phyloP scores from a whole-genome alignment of 148 eudicot species.

The Euryodendron excelsum region DNA sequence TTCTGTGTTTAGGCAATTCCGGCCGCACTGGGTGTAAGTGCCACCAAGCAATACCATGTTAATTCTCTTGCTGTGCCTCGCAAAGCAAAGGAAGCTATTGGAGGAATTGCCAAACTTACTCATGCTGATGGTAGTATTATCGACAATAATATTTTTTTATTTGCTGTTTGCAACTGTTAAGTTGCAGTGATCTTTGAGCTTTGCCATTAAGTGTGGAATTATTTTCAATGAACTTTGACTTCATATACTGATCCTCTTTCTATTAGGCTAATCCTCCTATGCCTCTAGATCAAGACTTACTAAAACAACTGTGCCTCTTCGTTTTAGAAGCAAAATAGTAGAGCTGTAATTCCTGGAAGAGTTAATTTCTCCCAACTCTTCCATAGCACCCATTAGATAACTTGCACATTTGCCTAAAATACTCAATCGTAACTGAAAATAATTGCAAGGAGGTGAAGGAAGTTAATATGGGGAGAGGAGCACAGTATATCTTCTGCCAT shows the following conservation, averaged over 20 bases:
- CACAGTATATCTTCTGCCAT: neutral
- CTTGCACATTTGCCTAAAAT: neutral
- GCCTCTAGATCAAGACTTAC: neutral
- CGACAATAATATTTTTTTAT: neutral
- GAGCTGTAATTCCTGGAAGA: neutral
- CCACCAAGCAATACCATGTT: constrained; percentile 77
- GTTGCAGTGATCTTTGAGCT: neutral
- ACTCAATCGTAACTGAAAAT: neutral
- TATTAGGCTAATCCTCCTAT: neutral
- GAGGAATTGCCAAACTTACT: constrained; percentile 95
- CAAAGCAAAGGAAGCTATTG: constrained; percentile 99
- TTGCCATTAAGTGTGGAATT: neutral
- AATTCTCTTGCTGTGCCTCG: constrained; percentile 98
- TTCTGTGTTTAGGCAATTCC: constrained; percentile 72
- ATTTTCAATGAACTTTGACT: neutral
- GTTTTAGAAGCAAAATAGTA: neutral
- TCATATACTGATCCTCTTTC: neutral
- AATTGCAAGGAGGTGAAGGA: neutral
- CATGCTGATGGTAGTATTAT: constrained; percentile 76
- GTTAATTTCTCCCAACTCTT: neutral
- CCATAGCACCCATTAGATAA: neutral
- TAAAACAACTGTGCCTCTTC: neutral
- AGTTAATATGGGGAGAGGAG: neutral
- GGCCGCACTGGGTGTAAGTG: constrained; percentile 87
- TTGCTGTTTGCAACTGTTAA: neutral